These are phyloP conservation scores for Solanum pinnatisectum DNA, from an alignment of 257 asterid genomes.

Conservation along the genomic window DNA sequence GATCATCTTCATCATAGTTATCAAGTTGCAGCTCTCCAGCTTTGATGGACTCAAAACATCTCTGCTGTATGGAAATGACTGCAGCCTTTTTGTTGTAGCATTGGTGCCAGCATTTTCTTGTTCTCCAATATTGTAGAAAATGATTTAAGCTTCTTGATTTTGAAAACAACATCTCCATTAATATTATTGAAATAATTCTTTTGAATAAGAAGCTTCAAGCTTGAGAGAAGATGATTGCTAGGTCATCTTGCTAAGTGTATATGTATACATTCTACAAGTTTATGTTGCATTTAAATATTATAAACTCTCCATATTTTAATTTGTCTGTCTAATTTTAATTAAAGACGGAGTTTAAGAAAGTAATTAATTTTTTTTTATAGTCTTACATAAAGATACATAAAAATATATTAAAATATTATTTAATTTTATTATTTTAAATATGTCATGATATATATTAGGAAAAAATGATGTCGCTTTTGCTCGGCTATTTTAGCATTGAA, in stretches of 20 bases:
- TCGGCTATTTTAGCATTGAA: background rate
- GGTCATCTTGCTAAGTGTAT: background rate
- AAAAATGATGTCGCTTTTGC: background rate
- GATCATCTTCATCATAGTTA: constrained; percentile 22
- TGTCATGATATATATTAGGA: background rate
- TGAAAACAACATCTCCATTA: constrained; percentile 39
- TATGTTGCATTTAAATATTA: background rate
- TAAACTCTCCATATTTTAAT: background rate
- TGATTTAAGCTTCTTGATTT: constrained; percentile 35
- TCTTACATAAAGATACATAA: too few species aligned
- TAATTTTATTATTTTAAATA: too few species aligned
- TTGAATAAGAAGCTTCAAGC: background rate
- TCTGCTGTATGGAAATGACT: constrained; percentile 1
- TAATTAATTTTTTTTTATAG: too few species aligned
- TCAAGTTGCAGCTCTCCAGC: constrained; percentile 37
- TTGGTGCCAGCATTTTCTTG: constrained; percentile 3
- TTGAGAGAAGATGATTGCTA: background rate
- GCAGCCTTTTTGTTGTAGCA: background rate
- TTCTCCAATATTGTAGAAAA: constrained; percentile 8
- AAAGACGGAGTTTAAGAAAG: too few species aligned
- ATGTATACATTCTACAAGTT: background rate
- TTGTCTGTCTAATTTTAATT: rapidly evolving
- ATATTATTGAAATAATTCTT: background rate
- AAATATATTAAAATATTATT: background rate
- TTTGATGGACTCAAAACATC: constrained; percentile 39